phyloP scores from a whole-genome alignment of 2,329 filamentous ascomycete genomes.

The Myriosclerotinia curreyana region DNA sequence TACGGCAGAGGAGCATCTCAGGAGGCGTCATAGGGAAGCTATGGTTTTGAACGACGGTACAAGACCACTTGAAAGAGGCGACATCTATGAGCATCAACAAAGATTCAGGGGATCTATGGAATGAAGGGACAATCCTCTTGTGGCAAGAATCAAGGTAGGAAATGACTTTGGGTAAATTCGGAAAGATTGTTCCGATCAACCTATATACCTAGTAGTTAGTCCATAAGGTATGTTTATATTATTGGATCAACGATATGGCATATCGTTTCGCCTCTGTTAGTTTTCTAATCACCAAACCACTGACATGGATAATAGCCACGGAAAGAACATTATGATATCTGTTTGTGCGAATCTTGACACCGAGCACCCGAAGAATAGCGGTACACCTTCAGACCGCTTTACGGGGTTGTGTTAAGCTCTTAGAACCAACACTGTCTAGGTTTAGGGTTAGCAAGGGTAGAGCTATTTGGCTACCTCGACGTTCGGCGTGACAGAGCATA shows the following conservation, averaged over 20 bases:
- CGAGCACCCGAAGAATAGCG: neutral
- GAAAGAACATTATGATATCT: neutral
- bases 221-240: neutral
- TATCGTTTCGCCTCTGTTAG: neutral
- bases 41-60: conserved; percentile 90
- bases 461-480: neutral
- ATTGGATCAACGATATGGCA: neutral
- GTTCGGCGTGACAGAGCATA: neutral
- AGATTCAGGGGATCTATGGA: neutral
- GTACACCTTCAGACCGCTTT: neutral
- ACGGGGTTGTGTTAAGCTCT: neutral
- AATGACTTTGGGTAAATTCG: neutral
- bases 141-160: neutral
- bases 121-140: neutral
- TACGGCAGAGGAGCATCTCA: conserved; percentile 66
- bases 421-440: neutral
- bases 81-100: conserved; percentile 65
- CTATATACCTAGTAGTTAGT: neutral
- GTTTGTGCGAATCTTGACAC: neutral
- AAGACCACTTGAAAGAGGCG: conserved; percentile 65
- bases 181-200: neutral
- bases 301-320: neutral
- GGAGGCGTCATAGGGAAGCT: conserved; percentile 76
- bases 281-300: neutral
- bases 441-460: conserved; percentile 7